Evolutionary conservation across 2,329 filamentous ascomycete species (phyloP), one percentile per base, ranked within the genome.

Genomic region (Botrytis deweyae): DNA sequence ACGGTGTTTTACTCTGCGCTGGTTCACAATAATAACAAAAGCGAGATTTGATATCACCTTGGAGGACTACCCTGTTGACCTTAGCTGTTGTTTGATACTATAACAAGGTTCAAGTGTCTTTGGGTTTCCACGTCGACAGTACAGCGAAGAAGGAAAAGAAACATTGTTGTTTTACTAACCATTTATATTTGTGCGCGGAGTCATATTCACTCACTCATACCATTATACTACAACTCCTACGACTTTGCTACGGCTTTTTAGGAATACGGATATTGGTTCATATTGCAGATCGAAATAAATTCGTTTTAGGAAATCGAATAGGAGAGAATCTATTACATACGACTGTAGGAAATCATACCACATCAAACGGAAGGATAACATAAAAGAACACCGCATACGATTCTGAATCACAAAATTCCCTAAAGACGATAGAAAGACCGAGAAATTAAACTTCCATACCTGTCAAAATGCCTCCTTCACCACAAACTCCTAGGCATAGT

Each of bases 401-500:
- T 33, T n/a, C 16, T 38, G 16, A 52, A 29, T 20, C 59, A 72
- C n/a, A 36, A 33, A 71, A 40, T 33, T 52, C 33, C 61, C 44
- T 22, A 33, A 16, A 7, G 49, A 58, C 42, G 18, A 69, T 38
- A 25, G 29, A 55, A 38, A 55, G n/a, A 58, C 33, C 49, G 59
- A 74, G 67, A 72, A 74, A 65, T 72, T 42, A 72, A 59, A 74
- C 72, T 40, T 72, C 72, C 36, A 68, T 72, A 71, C 36, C 65
- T 63, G 46, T 77, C 81, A 79, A 68, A 59, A 87, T 87, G 84
- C 80, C 84, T 68, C 80, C 83, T 71, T 82, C 83, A 73, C 88
- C 88, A 68, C 84, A 84, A 67, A 90, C 88, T 52, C 88, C 89
- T 72, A 84, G 83, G 77, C 89, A 90, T 79, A 90, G 88, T 76